Conservation (phyloP, 495 filamentous ascomycete genomes). For the Alectoria sarmentosa region DNA sequence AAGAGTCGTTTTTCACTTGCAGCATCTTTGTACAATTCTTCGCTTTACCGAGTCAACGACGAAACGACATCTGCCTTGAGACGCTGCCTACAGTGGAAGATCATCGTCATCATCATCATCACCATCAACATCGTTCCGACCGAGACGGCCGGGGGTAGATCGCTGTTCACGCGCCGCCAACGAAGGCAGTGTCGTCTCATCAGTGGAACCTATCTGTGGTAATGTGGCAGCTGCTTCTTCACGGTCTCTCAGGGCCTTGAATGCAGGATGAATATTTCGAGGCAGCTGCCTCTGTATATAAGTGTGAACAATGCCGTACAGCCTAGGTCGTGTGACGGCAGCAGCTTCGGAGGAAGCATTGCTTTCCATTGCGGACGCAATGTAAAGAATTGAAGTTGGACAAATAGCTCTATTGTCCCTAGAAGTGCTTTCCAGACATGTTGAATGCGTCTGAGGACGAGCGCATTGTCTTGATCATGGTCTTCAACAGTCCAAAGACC, state of each 20-base stretch:
- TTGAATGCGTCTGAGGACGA: neutral
- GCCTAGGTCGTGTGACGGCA: neutral
- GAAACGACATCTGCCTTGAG: neutral
- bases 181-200: neutral
- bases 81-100: neutral
- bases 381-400: too few relatives aligned
- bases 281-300: neutral
- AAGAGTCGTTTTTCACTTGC: neutral
- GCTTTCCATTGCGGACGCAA: neutral
- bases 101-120: neutral
- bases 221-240: neutral
- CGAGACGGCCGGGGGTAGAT: too few relatives aligned
- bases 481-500: neutral
- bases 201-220: neutral
- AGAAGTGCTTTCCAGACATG: neutral
- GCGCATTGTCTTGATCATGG: neutral
- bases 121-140: neutral
- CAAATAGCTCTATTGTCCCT: neutral
- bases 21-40: conserved; percentile 11
- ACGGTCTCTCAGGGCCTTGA: neutral
- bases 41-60: neutral
- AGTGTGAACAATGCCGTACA: neutral
- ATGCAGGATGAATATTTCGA: neutral
- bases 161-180: neutral
- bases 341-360: neutral